Base-by-base conservation (phyloP, 2,329 filamentous ascomycete genomes). In the Hypoxylon sp. region DNA sequence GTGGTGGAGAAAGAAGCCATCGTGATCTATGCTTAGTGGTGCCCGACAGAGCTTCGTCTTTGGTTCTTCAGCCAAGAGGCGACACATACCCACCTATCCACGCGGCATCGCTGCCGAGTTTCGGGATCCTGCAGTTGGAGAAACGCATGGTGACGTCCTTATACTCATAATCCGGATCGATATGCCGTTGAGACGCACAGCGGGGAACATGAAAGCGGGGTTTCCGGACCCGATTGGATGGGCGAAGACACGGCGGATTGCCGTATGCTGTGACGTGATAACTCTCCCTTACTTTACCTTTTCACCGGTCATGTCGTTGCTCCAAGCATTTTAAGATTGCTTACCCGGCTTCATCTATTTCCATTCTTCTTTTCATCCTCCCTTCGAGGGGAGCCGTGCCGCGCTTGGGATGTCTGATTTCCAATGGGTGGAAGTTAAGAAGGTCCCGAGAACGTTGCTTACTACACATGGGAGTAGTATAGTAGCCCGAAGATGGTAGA, bases 181-280 rank as follows among this genome's bases (percentile, higher is more conserved):
- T 44, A 19, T 22, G 39, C 39, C 39, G 39, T 22, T 3, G 9
- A 11, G 9, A 44, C 5, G 22, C 17, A 44, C 39, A 11, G 5
- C 17, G 39, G 39, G 39, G 39, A 17, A 42, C 29, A 13, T 19
- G 54, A 46, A 57, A 48, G 44, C 44, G 44, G 22, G 54, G 54
- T 19, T 57, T 26, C 19, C 54, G 54, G 54, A 35, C 26, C 54
- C 54, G 54, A 37, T 47, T 14, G 11, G 46, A 22, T n/a, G n/a
- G 37, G 19, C 19, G 19, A 39, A 31, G 42, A 48, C 19, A 22
- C 54, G 29, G 44, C 35, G 17, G 42, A n/a, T 57, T 13, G 8
- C 54, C 54, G 42, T 24, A 10, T 37, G 46, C 39, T 44, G 39
- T 6, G 39, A 44, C 5, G 39, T 19, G 39, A 44, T 5, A 19